Evolutionary conservation across 108 stramenopile genomes (phyloP).

Genomic region (Mediolabrus comicus): DNA sequence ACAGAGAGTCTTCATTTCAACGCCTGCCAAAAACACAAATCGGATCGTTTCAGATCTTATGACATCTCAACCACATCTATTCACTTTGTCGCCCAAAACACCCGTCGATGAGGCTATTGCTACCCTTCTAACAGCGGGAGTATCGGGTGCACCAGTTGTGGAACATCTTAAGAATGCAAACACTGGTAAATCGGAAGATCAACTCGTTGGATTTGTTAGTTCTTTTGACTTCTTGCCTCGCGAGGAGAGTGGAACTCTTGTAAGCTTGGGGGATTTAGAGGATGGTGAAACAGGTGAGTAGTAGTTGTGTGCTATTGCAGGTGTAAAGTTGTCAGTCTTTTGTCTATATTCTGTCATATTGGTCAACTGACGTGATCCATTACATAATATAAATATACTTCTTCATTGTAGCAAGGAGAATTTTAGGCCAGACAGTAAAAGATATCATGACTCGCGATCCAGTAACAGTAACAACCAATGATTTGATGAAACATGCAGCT

Average conservation of each 20-base stretch:
- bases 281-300: conserved; percentile 43
- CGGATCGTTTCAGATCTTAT: conserved; percentile 45
- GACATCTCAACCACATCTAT: conserved; percentile 27
- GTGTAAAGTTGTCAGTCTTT: too few relatives aligned
- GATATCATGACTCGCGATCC: conserved; percentile 42
- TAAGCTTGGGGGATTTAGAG: conserved; percentile 33
- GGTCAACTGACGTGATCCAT: too few relatives aligned
- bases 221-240: conserved; percentile 45
- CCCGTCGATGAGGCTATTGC: conserved; percentile 45
- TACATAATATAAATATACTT: too few relatives aligned
- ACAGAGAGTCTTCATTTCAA: conserved; percentile 38
- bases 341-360: too few relatives aligned
- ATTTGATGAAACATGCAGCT: conserved; percentile 48
- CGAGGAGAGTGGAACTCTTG: conserved; percentile 35
- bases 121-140: conserved; percentile 28
- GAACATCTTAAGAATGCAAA: conserved; percentile 37
- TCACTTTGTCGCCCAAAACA: conserved; percentile 31
- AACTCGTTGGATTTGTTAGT: conserved; percentile 40
- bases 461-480: conserved; percentile 35
- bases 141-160: conserved; percentile 41
- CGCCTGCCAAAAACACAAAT: conserved; percentile 18
- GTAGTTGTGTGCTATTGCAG: too few relatives aligned
- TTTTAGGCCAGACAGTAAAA: conserved; percentile 34
- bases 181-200: conserved; percentile 15
- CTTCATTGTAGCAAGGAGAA: conserved; percentile 37